Base-by-base conservation (phyloP, 257 asterid genomes). In the Solanum rostratum region DNA sequence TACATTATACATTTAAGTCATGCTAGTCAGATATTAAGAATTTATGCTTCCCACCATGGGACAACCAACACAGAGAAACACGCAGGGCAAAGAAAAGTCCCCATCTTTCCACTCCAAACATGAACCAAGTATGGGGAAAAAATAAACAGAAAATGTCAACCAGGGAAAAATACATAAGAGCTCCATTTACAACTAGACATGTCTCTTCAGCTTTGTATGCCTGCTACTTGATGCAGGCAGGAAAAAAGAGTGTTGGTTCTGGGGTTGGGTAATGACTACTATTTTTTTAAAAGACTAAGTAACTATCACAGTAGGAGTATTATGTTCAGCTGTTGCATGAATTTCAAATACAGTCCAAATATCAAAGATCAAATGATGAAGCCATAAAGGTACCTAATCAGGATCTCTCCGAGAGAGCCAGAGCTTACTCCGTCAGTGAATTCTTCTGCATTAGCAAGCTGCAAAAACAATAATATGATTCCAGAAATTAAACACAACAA, bases 361-460 rank as follows among this genome's bases (percentile, higher is more conserved):
- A 73, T 73, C 39, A 73, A n/a, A 7, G 14, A 73, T 45, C n/a
- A 73, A 12, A 45, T 3, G 80, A 73, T 0, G 13, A 73, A 45
- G 80, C 22, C 20, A 45, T 14, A 33, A 71, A 41, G 14, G 39
- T 87, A 93, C 95, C 97, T 91, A 87, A 93, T 92, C 89, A 93
- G 86, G 90, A 93, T 96, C 89, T 96, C 99, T 85, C 99, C 99
- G 73, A 96, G 99, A 85, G 90, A 92, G 65, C 99, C 99, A 76
- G 94, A 92, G 88, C 90, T 90, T 83, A 93, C 92, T 57, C 99
- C 99, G 74, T 96, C 99, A 65, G 95, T 88, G 74, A 87, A 96
- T 79, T 96, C 99, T 82, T 96, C 99, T 66, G 99, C 98, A 78
- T 93, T 94, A 52, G 98, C 98, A n/a, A 94, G 94, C 99, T 96